Evolutionary conservation across 805 yeast species (phyloP), one percentile per base, ranked within the genome.

Genomic region (Yarrowia porcina): DNA sequence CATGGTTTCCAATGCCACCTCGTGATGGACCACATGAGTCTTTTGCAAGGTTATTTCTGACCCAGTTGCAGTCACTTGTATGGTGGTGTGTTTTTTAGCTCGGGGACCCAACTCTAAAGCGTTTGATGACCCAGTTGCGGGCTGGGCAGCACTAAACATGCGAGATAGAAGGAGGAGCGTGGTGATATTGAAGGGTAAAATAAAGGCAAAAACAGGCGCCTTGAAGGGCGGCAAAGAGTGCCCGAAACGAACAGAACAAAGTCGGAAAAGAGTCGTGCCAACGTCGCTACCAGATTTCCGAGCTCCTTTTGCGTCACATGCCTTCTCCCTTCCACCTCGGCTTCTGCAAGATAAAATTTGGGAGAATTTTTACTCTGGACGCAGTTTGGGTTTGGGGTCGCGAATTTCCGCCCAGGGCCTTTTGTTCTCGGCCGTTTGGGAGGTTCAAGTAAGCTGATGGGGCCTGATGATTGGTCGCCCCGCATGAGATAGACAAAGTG

Each of bases 141-240:
- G 54, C 54, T 47, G 57, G 57, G 57, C 57, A 50, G 57, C 57
- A 50, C 57, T 50, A 50, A 50, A 50, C 57, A 50, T 50, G 57
- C 57, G 42, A 50, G 57, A 50, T 50, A 50, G 57, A 35, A 50
- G 23, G 42, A 50, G 42, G 42, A 50, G 42, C 30, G 17, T 33
- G 42, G 32, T 50, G 32, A 50, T 50, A 50, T 50, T 33, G 57
- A 50, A 50, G 57, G 57, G 42, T 50, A 50, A 50, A 50, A 35
- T 21, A 35, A 50, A 50, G 57, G 57, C 25, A 50, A 50, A 50
- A 50, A 50, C 15, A 30, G 38, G 54, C 38, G 54, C 33, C 18
- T 23, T 35, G 9, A 35, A 9, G 23, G 17, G 20, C 50, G 50
- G 50, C 17, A 45, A 45, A 45, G 28, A 23, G 12, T n/a, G 17